Evolutionary conservation across 768 basidiomycete species (phyloP).

Genomic region (Botryobasidium botryosum): DNA sequence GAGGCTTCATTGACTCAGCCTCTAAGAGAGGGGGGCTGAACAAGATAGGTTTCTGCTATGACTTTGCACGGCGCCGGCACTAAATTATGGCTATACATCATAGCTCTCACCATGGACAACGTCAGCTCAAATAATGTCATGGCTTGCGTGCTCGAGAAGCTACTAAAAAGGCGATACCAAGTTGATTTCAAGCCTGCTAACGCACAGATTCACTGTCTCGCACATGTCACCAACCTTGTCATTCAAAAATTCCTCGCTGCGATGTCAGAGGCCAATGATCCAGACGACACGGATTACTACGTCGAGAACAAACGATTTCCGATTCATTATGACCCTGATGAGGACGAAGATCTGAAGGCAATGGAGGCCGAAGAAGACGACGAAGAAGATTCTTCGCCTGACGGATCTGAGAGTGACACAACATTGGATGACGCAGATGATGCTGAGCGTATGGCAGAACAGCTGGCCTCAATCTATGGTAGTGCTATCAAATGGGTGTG

Average conservation of each 20-base stretch:
- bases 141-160: slow-evolving; percentile 13
- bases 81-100: too few relatives aligned
- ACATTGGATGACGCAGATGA: too few relatives aligned
- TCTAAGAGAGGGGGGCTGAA: too few relatives aligned
- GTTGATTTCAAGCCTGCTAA: slow-evolving; percentile 17
- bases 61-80: too few relatives aligned
- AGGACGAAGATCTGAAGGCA: slow-evolving; percentile 14
- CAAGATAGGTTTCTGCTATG: too few relatives aligned
- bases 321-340: slow-evolving; percentile 18
- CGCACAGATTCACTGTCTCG: slow-evolving; percentile 21
- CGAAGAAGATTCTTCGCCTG: too few relatives aligned
- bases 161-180: slow-evolving; percentile 10
- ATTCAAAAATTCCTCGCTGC: slow-evolving; percentile 20
- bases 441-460: too few relatives aligned
- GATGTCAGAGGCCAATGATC: slow-evolving; percentile 18
- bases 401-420: too few relatives aligned
- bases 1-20: too few relatives aligned
- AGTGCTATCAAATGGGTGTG: too few relatives aligned
- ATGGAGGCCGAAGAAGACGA: slow-evolving; percentile 12
- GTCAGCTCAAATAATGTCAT: slow-evolving; percentile 24
- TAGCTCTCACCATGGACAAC: too few relatives aligned
- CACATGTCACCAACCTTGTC: slow-evolving; percentile 25
- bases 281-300: slow-evolving; percentile 18
- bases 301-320: slow-evolving; percentile 19
- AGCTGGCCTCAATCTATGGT: too few relatives aligned